Evolutionary conservation across 2,329 filamentous ascomycete genomes (phyloP).

Genomic region (Exophiala viscosa): DNA sequence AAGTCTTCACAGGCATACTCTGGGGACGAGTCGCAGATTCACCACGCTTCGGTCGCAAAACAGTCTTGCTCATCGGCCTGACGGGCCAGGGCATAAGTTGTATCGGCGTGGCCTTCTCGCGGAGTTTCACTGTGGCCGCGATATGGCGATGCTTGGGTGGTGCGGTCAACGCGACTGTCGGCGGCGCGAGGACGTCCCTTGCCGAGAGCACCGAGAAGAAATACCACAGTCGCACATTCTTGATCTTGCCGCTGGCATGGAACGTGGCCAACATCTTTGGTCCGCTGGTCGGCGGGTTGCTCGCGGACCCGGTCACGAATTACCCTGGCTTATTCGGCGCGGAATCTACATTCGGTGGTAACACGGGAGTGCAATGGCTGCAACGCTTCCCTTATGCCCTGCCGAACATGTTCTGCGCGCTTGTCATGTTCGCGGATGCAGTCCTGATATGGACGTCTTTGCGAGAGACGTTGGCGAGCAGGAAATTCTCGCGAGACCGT

Average conservation of each 20-base stretch:
- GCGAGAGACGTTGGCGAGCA: slow-evolving; percentile 49
- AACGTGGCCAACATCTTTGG: slow-evolving; percentile 59
- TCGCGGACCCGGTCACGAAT: slow-evolving; percentile 63
- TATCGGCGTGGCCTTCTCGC: slow-evolving; percentile 65
- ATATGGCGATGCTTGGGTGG: slow-evolving; percentile 64
- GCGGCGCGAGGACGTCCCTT: slow-evolving; percentile 70
- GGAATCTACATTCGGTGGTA: slow-evolving; percentile 54
- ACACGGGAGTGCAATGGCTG: slow-evolving; percentile 59
- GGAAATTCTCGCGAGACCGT: slow-evolving; percentile 30
- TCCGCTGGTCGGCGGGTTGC: slow-evolving; percentile 59
- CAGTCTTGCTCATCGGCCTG: slow-evolving; percentile 71
- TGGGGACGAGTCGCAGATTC: slow-evolving; percentile 61
- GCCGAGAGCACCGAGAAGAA: slow-evolving; percentile 70
- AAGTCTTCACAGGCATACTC: slow-evolving; percentile 70
- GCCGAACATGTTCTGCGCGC: slow-evolving; percentile 63
- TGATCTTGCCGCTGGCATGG: slow-evolving; percentile 63
- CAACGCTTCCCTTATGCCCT: slow-evolving; percentile 63
- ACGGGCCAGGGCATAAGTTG: slow-evolving; percentile 64
- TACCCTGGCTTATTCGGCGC: slow-evolving; percentile 62
- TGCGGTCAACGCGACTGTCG: slow-evolving; percentile 66
- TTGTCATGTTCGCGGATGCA: slow-evolving; percentile 55
- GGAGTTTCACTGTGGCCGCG: slow-evolving; percentile 60
- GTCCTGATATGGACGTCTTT: slow-evolving; percentile 58
- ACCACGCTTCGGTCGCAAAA: slow-evolving; percentile 60
- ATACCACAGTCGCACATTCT: slow-evolving; percentile 54